Conservation (phyloP, 805 yeast species). For the Ogataea siamensis region DNA sequence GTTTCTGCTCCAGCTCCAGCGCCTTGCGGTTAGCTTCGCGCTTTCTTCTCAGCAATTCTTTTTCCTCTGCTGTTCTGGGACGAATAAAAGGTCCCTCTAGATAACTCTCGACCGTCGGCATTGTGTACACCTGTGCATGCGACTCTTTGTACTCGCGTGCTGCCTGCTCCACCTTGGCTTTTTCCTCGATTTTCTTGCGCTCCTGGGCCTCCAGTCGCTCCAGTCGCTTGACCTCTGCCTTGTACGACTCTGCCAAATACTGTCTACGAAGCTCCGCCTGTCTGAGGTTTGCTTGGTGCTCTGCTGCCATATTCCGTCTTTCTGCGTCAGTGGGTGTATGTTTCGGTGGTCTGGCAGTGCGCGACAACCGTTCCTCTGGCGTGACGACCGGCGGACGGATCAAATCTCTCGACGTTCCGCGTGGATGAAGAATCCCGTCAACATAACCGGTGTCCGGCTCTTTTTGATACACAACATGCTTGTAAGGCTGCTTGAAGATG, state of each 20-base stretch:
- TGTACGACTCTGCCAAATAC: conserved; percentile 61
- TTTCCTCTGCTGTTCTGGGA: conserved; percentile 70
- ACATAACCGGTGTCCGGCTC: conserved; percentile 66
- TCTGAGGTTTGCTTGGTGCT: conserved; percentile 46
- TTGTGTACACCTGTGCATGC: conserved; percentile 60
- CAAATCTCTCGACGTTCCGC: conserved; percentile 56
- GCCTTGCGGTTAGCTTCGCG: conserved; percentile 65
- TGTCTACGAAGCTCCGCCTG: conserved; percentile 68
- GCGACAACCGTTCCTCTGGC: conserved; percentile 56
- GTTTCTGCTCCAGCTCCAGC: conserved; percentile 50
- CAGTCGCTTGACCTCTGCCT: conserved; percentile 38
- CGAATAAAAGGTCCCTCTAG: conserved; percentile 70
- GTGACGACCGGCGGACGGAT: conserved; percentile 51
- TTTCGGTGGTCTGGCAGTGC: conserved; percentile 50
- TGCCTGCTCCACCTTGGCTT: conserved; percentile 27
- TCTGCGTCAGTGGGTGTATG: conserved; percentile 32
- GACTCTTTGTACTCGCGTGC: conserved; percentile 42
- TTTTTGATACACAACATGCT: conserved; percentile 48
- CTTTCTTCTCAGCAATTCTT: conserved; percentile 52
- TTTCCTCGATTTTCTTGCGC: conserved; percentile 27
- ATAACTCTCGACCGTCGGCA: conserved; percentile 74
- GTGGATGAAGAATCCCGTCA: conserved; percentile 65
- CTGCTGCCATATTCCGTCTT: conserved; percentile 34
- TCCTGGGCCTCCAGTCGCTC: conserved; percentile 29
- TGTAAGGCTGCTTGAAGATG: conserved; percentile 66